phyloP scores from a whole-genome alignment of 768 basidiomycete genomes.

The Lepiota venenata region DNA sequence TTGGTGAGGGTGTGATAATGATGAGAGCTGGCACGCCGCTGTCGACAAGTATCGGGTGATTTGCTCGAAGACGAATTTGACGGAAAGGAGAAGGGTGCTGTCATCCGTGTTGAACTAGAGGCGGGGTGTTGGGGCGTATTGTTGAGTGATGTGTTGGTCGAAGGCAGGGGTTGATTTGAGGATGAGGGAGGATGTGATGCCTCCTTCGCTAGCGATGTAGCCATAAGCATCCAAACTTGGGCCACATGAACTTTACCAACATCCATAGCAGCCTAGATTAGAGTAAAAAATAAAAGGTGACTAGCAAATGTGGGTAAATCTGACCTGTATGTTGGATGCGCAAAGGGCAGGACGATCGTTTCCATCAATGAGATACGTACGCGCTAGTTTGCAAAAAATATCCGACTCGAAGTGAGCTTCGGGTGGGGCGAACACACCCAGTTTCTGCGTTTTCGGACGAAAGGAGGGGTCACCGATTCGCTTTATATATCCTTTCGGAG shows the following conservation, averaged over 20 bases:
- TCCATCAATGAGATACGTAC: conserved; percentile 54
- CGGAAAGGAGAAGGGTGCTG: conserved; percentile 22
- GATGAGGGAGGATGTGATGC: conserved; percentile 32
- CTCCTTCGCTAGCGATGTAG: conserved; percentile 50
- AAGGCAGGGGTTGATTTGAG: conserved; percentile 20
- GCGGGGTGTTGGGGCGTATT: conserved; percentile 15
- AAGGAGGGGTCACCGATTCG: conserved; percentile 55
- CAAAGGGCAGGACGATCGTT: conserved; percentile 47
- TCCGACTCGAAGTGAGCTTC: conserved; percentile 38
- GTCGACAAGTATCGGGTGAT: conserved; percentile 2
- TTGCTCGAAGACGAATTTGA: background rate
- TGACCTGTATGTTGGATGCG: conserved; percentile 53
- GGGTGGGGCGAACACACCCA: conserved; percentile 48
- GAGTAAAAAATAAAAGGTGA: background rate
- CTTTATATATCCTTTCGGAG: conserved; percentile 41
- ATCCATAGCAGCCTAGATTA: conserved; percentile 50
- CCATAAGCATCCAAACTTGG: conserved; percentile 67
- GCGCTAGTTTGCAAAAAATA: conserved; percentile 58
- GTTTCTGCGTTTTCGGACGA: conserved; percentile 48
- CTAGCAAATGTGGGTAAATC: conserved; percentile 1
- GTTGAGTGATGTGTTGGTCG: conserved; percentile 4
- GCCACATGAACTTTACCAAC: conserved; percentile 53
- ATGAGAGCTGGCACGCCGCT: conserved; percentile 4
- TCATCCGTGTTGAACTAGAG: background rate
- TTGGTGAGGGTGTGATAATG: conserved; percentile 6